Evolutionary conservation across 2,329 filamentous ascomycete species (phyloP).

Genomic region (Endothia cerciana): DNA sequence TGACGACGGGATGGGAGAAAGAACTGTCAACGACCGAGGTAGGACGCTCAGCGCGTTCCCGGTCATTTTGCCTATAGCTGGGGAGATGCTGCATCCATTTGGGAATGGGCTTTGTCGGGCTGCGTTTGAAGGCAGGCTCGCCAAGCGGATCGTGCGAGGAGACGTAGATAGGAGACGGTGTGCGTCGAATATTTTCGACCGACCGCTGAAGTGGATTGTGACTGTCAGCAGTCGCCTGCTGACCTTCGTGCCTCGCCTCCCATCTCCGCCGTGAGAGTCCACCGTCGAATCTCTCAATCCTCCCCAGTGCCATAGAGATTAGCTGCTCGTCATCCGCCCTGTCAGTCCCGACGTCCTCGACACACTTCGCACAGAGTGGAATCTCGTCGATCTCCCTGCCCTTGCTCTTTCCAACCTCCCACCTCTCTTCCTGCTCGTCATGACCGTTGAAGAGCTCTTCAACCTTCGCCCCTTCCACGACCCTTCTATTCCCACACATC

Average conservation of each 20-base stretch:
- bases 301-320: slow-evolving; percentile 47
- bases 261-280: slow-evolving; percentile 51
- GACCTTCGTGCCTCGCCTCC: slow-evolving; percentile 37
- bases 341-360: slow-evolving; percentile 45
- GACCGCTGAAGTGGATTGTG: background rate
- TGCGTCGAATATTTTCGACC: background rate
- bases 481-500: slow-evolving; percentile 49
- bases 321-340: slow-evolving; percentile 37
- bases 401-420: slow-evolving; percentile 28
- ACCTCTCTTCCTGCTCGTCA: slow-evolving; percentile 20
- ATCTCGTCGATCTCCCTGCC: slow-evolving; percentile 49
- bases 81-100: slow-evolving; percentile 46
- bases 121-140: slow-evolving; percentile 50
- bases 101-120: slow-evolving; percentile 56
- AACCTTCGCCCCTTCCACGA: slow-evolving; percentile 42
- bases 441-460: slow-evolving; percentile 39
- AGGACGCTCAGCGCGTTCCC: slow-evolving; percentile 6
- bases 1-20: slow-evolving; percentile 16
- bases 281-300: slow-evolving; percentile 49
- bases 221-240: background rate
- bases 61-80: slow-evolving; percentile 22
- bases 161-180: slow-evolving; percentile 49
- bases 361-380: slow-evolving; percentile 55
- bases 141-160: slow-evolving; percentile 54
- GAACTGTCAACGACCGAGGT: slow-evolving; percentile 22